Evolutionary conservation across 441 rosid species (phyloP).

Genomic region (Arabidopsis lyrata): DNA sequence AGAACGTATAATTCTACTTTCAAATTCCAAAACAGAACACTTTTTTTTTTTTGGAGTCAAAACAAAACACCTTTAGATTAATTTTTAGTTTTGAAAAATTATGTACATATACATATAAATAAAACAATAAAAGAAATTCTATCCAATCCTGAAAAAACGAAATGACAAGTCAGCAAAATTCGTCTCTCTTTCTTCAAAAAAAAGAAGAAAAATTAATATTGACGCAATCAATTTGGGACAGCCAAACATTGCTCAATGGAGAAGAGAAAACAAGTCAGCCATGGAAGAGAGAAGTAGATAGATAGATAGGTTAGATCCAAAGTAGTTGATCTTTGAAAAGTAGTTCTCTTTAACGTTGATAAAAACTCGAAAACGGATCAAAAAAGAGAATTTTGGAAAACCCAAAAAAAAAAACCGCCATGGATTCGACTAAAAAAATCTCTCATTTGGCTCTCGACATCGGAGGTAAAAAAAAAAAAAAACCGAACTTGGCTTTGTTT

Average conservation of each 20-base stretch:
- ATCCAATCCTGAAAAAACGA: not conserved
- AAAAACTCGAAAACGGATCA: not conserved
- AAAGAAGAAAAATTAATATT: not conserved
- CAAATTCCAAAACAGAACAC: not conserved
- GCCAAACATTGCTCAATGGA: constrained; percentile 31
- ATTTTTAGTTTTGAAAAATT: no score
- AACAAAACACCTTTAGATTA: no score
- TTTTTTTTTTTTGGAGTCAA: no score
- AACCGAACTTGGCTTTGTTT: not conserved
- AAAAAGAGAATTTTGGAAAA: not conserved
- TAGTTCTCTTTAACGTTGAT: not conserved
- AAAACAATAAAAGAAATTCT: not conserved
- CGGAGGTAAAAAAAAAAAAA: constrained; percentile 59
- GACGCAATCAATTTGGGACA: constrained; percentile 11
- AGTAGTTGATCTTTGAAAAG: constrained; percentile 39
- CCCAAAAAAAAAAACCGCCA: not conserved
- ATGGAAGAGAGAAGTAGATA: constrained; percentile 24
- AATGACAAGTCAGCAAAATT: constrained; percentile 40
- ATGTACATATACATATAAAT: no score
- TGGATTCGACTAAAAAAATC: constrained; percentile 47
- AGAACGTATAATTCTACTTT: no score
- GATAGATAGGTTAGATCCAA: constrained; percentile 35
- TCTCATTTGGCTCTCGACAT: constrained; percentile 91
- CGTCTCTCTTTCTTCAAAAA: not conserved
- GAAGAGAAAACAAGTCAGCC: constrained; percentile 36